phyloP scores from a whole-genome alignment of 495 filamentous ascomycete genomes.

The Lophiostoma macrostomum region DNA sequence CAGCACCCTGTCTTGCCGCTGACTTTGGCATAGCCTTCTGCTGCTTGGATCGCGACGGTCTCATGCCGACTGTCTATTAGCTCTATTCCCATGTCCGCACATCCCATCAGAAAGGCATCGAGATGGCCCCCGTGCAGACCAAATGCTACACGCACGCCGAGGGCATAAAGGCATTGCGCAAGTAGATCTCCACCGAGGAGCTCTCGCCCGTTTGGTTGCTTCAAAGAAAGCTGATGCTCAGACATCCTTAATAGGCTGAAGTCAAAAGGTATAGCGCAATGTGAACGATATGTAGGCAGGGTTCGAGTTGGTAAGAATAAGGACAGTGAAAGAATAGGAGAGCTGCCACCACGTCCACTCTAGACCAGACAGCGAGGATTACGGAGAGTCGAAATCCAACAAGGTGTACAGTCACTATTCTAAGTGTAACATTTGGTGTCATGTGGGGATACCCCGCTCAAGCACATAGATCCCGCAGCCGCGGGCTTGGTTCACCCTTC shows the following conservation, averaged over 20 bases:
- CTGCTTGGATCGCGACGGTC: constrained; percentile 35
- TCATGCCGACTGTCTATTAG: constrained; percentile 36
- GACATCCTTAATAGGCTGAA: constrained; percentile 5
- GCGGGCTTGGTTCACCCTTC: not conserved
- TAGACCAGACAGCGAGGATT: too few relatives aligned
- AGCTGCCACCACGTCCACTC: not conserved
- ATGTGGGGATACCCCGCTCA: constrained; percentile 10
- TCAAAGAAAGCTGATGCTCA: not conserved
- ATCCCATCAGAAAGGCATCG: constrained; percentile 36
- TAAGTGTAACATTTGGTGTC: too few relatives aligned
- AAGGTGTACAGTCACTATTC: too few relatives aligned
- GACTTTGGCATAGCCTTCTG: constrained; percentile 36
- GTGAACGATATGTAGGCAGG: too few relatives aligned
- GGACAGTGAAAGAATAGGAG: not conserved
- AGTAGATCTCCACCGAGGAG: constrained; percentile 34
- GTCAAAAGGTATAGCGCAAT: not conserved
- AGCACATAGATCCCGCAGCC: not conserved
- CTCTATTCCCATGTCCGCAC: constrained; percentile 33
- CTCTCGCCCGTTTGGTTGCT: constrained; percentile 23
- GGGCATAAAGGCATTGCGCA: constrained; percentile 26
- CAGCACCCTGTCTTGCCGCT: constrained; percentile 27
- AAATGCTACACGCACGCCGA: constrained; percentile 35
- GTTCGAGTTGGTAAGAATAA: not conserved
- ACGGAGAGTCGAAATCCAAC: too few relatives aligned
- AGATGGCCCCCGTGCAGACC: constrained; percentile 37